Percentiles rank a stretch among this genome's conserved stretches.
phyloP scores from a whole-genome alignment of 2,329 filamentous ascomycete genomes.

The Calonectria multiphialidica region DNA sequence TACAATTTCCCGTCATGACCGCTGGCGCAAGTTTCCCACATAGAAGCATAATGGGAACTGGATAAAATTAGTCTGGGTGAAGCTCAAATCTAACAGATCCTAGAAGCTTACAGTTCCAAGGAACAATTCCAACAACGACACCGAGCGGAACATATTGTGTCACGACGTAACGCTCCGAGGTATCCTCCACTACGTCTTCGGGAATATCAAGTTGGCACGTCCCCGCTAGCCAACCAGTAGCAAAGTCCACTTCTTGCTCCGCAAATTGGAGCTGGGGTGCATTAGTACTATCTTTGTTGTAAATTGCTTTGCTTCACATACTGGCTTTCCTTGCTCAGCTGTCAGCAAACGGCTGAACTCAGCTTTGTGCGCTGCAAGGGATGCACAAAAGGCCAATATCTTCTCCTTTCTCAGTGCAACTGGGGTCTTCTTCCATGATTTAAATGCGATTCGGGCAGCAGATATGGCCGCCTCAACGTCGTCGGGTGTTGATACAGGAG shows the following conservation, averaged over 20 bases:
- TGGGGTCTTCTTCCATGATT: constrained; percentile 57
- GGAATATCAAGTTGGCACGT: constrained; percentile 8
- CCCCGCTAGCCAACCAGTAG: not conserved
- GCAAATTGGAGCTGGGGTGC: not conserved
- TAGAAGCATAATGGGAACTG: not conserved
- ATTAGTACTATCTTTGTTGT: not conserved
- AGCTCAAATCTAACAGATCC: not conserved
- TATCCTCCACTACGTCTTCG: constrained; percentile 19
- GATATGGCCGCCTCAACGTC: constrained; percentile 65
- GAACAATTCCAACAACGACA: constrained; percentile 16
- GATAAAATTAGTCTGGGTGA: not conserved
- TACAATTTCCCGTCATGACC: constrained; percentile 64
- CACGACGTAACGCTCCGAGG: not conserved
- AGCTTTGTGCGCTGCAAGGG: constrained; percentile 21
- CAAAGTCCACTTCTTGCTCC: not conserved
- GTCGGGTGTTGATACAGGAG: constrained; percentile 60
- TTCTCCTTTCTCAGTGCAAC: constrained; percentile 46
- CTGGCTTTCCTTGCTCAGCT: constrained; percentile 19
- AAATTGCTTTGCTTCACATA: not conserved
- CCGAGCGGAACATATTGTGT: constrained; percentile 18
- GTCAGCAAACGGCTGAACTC: constrained; percentile 21
- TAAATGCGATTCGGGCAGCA: constrained; percentile 60
- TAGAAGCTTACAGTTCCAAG: constrained; percentile 13
- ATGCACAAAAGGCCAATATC: constrained; percentile 25
- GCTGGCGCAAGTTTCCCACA: constrained; percentile 62